Evolutionary conservation across 129 eudicot species (phyloP), one percentile per base, ranked within the genome.

Genomic region (Flaveria brownii): DNA sequence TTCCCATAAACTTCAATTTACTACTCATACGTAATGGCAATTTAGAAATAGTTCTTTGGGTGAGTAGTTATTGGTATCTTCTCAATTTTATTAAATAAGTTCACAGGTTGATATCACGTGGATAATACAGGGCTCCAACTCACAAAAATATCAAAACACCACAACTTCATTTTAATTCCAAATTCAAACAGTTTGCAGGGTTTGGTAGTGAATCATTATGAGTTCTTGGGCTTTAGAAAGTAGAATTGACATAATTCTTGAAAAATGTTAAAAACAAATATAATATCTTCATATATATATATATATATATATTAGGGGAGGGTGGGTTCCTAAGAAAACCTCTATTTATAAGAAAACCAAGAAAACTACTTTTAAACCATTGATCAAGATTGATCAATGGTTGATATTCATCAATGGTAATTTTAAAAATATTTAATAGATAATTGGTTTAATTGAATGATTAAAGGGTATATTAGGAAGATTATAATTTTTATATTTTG

Each of bases 211-310:
- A 70, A 25, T 49, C 46, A 50, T 47, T 70, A n/a, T 7, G 61
- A 67, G 30, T 41, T 67, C 51, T 49, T 70, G 59, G 23, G 13
- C 75, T 28, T 49, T 50, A 49, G 41, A 15, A 47, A 50, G 39
- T 47, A 69, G 6, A 22, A 47, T 47, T 5, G 52, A 13, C 16
- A 47, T 47, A 14, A 68, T 36, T 36, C 41, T 36, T 36, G 41
- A 36, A 4, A 36, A 36, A 36, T 5, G 1, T 36, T 36, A 5
- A 17, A 43, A 6, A 11, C 12, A 30, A 68, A 42, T 36, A 17
- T 69, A 46, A 20, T 69, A 41, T 10, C n/a, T 23, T 15, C 9
- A 67, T 41, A 68, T 17, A 17, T 68, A 9, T 39, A 1, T 25
- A 25, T 25, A 23, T 23, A 23, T 23, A 23, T 23, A 23, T 23